A percentile compares a stretch with the other conserved stretches of the same genome.
Conservation (phyloP, 179 eudicot species). For the Drosera spatulata region DNA sequence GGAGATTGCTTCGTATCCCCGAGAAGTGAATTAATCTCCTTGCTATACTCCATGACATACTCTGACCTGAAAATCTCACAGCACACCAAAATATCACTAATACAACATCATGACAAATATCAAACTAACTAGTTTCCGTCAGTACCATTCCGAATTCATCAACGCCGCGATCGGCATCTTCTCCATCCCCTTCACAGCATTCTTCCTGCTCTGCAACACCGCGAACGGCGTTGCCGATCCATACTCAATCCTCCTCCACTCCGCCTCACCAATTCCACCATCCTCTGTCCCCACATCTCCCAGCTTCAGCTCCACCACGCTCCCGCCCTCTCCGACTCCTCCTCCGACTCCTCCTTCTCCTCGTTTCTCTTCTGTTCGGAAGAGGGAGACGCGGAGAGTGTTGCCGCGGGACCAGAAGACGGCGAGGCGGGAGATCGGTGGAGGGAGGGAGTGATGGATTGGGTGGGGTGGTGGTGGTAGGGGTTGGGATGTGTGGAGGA, state of each 20-base stretch:
- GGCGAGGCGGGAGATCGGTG: constrained; percentile 64
- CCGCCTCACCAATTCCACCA: constrained; percentile 35
- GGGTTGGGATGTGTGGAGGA: too few relatives aligned
- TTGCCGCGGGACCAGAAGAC: constrained; percentile 82
- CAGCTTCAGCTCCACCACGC: constrained; percentile 63
- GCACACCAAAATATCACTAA: constrained; percentile 10
- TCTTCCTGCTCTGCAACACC: constrained; percentile 64
- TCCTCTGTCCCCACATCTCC: constrained; percentile 16
- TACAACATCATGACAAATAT: background rate
- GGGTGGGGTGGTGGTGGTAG: constrained; percentile 15
- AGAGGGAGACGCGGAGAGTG: constrained; percentile 68
- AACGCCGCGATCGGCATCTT: constrained; percentile 18
- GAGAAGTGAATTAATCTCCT: constrained; percentile 71
- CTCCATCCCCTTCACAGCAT: constrained; percentile 25
- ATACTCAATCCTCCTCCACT: constrained; percentile 69
- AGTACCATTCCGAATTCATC: constrained; percentile 47
- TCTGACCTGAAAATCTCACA: constrained; percentile 48
- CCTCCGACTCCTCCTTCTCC: background rate
- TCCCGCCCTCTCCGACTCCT: constrained; percentile 39
- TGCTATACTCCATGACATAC: constrained; percentile 71
- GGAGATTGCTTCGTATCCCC: constrained; percentile 34
- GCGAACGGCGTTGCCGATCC: constrained; percentile 85
- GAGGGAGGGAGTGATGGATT: constrained; percentile 50
- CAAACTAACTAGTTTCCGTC: too few relatives aligned
- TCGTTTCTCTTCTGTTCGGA: constrained; percentile 13